Evolutionary conservation across 78 protist species (phyloP).

Genomic region (Dictyostelium citrinum): DNA sequence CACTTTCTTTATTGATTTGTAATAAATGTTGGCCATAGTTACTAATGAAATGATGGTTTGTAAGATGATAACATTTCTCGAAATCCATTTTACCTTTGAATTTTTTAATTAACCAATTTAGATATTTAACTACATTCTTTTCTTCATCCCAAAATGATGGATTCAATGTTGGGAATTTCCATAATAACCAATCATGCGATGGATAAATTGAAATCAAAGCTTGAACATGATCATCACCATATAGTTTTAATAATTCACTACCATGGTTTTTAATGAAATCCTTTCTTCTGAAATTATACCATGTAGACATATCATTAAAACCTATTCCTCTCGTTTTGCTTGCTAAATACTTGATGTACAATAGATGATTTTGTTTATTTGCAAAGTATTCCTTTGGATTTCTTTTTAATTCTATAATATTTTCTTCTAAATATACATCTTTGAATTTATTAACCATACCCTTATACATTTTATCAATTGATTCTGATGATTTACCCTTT

Average conservation of each 20-base stretch:
- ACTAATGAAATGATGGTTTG: background rate
- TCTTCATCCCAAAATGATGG: background rate
- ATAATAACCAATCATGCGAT: background rate
- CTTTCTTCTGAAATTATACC: conserved; percentile 17
- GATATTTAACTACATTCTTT: background rate
- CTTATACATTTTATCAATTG: background rate
- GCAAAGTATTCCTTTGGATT: background rate
- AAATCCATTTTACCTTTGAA: background rate
- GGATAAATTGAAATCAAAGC: conserved; percentile 3
- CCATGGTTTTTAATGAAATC: background rate
- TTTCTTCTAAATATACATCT: background rate
- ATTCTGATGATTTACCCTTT: background rate
- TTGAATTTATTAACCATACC: background rate
- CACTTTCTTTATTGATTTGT: background rate
- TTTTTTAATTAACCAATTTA: conserved; percentile 1
- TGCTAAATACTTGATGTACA: background rate
- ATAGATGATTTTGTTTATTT: background rate
- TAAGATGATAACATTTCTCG: background rate
- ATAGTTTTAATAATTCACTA: background rate
- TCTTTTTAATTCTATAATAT: background rate
- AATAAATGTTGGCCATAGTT: conserved; percentile 18
- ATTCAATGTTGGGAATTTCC: conserved; percentile 39
- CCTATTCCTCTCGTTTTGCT: background rate
- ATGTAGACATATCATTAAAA: background rate
- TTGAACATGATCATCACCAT: conserved; percentile 32